Percentiles rank a stretch among this genome's conserved stretches.
Evolutionary conservation across 805 yeast genomes (phyloP).

Genomic region (Huiozyma naganishii): DNA sequence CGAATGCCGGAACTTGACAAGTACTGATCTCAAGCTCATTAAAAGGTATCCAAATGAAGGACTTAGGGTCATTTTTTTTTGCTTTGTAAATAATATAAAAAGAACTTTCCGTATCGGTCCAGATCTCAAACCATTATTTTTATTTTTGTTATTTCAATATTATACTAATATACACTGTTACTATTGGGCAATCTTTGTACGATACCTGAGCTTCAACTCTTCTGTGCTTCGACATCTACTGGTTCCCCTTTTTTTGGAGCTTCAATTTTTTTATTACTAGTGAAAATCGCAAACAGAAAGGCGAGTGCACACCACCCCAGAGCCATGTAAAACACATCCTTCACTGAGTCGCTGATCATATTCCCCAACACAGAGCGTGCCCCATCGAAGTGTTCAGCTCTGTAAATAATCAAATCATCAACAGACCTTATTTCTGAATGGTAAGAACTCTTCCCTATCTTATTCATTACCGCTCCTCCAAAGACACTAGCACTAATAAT

Average conservation of each 20-base stretch:
- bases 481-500: slow-evolving; percentile 17
- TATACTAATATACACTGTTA: too few relatives aligned
- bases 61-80: too few relatives aligned
- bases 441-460: slow-evolving; percentile 5
- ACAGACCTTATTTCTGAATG: slow-evolving; percentile 3
- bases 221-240: background rate
- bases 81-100: too few relatives aligned
- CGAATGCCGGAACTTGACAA: slow-evolving; percentile 70
- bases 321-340: slow-evolving; percentile 16
- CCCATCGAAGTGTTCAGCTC: slow-evolving; percentile 14
- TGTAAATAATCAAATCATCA: slow-evolving; percentile 13
- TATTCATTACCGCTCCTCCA: slow-evolving; percentile 11
- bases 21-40: slow-evolving; percentile 5
- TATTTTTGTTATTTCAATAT: too few relatives aligned
- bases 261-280: slow-evolving; percentile 12
- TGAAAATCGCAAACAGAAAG: slow-evolving; percentile 9
- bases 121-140: too few relatives aligned
- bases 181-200: too few relatives aligned
- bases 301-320: slow-evolving; percentile 12
- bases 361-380: slow-evolving; percentile 8
- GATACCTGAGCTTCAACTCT: too few relatives aligned
- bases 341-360: slow-evolving; percentile 9
- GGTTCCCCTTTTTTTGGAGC: background rate
- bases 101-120: too few relatives aligned
- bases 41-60: too few relatives aligned